phyloP scores from a whole-genome alignment of 1,284 basidiomycete genomes.

The Ganoderma boninense region DNA sequence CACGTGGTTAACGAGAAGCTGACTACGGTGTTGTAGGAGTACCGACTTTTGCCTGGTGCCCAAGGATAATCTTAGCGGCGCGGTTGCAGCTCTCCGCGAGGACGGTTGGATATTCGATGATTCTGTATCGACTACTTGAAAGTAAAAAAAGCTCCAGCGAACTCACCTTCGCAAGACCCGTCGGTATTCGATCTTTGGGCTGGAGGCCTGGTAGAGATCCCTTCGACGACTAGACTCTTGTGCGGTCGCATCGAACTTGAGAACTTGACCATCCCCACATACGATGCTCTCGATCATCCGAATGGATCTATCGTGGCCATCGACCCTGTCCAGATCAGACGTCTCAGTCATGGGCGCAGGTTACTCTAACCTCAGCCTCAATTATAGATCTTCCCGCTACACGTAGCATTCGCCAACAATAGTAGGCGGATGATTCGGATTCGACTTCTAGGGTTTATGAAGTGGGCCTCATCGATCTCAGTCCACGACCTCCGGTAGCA shows the following conservation, averaged over 20 bases:
- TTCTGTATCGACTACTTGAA: neutral
- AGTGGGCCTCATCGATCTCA: neutral
- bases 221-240: too few species aligned
- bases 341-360: too few species aligned
- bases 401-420: neutral
- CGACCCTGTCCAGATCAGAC: too few species aligned
- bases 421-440: neutral
- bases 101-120: constrained; percentile 55
- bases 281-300: too few species aligned
- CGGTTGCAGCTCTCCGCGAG: constrained; percentile 48
- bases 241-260: too few species aligned
- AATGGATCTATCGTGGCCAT: too few species aligned
- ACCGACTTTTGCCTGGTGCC: constrained; percentile 70
- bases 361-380: neutral
- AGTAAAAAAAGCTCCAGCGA: neutral
- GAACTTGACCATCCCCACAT: too few species aligned
- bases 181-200: too few species aligned
- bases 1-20: too few species aligned
- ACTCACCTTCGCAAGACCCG: too few species aligned
- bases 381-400: neutral
- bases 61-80: constrained; percentile 49
- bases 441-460: neutral
- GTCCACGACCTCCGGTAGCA: neutral
- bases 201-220: too few species aligned
- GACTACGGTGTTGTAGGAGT: constrained; percentile 51